phyloP scores from a whole-genome alignment of 208 protist species.

The Acanthamoeba royreba region DNA sequence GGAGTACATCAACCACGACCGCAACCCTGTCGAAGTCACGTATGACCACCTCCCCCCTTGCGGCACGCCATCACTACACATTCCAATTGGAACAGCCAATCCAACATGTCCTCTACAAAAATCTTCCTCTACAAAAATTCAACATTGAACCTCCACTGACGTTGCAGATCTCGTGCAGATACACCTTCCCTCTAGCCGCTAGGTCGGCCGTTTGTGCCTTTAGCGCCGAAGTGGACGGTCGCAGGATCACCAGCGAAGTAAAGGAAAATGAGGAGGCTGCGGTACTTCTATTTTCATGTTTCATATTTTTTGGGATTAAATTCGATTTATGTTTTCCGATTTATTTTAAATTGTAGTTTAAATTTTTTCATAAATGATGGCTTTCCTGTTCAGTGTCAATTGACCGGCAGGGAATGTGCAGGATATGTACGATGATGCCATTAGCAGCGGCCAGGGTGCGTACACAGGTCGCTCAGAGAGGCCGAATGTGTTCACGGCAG shows the following conservation, averaged over 20 bases:
- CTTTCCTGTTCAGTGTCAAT: background rate
- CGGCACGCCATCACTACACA: background rate
- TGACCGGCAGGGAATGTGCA: background rate
- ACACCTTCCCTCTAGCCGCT: background rate
- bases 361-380: no score
- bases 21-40: background rate
- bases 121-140: background rate
- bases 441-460: background rate
- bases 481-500: background rate
- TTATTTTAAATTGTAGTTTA: no score
- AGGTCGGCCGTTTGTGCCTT: background rate
- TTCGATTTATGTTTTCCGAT: no score
- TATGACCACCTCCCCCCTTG: background rate
- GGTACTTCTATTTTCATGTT: no score
- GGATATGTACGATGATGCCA: background rate
- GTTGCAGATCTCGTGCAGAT: background rate
- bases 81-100: background rate
- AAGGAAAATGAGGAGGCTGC: constrained; percentile 14
- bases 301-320: no score
- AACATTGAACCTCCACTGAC: background rate
- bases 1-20: background rate
- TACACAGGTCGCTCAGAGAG: background rate
- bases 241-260: background rate
- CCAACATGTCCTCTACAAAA: background rate
- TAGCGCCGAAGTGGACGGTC: background rate